A percentile compares a stretch with the other conserved stretches of the same genome.
Conservation (phyloP, 352 stramenopile genomes). For the Peronospora destructor region DNA sequence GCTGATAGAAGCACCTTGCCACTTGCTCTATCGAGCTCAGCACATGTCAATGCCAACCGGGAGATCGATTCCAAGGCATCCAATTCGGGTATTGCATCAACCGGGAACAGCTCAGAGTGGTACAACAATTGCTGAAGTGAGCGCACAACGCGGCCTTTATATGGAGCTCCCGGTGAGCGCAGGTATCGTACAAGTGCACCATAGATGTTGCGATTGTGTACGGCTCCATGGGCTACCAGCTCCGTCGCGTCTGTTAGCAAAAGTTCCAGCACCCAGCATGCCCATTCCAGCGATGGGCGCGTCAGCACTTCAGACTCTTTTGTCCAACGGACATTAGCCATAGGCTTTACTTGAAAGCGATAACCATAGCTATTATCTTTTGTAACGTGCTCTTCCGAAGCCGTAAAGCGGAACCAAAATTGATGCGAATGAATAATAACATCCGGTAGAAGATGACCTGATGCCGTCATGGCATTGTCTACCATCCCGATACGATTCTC, state of each 20-base stretch:
- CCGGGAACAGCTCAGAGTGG: constrained; percentile 47
- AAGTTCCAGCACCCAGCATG: constrained; percentile 79
- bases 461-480: constrained; percentile 37
- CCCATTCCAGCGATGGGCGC: constrained; percentile 77
- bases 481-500: constrained; percentile 47
- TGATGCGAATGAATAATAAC: constrained; percentile 63
- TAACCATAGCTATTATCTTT: constrained; percentile 74
- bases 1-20: constrained; percentile 68
- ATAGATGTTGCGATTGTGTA: constrained; percentile 81
- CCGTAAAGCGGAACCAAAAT: constrained; percentile 80
- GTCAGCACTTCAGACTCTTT: constrained; percentile 74
- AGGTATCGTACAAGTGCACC: constrained; percentile 74
- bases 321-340: constrained; percentile 72
- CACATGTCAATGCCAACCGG: constrained; percentile 46
- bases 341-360: constrained; percentile 74
- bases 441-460: constrained; percentile 43
- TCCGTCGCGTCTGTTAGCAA: constrained; percentile 70
- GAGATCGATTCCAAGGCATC: constrained; percentile 56
- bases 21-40: constrained; percentile 47
- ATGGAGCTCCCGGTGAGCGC: constrained; percentile 65
- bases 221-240: constrained; percentile 51
- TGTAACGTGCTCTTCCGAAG: constrained; percentile 50
- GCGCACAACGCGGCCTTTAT: constrained; percentile 72
- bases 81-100: constrained; percentile 52
- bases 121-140: constrained; percentile 74